Conservation (phyloP, 1,139 yeast species). For the Yamadazyma mexicana region DNA sequence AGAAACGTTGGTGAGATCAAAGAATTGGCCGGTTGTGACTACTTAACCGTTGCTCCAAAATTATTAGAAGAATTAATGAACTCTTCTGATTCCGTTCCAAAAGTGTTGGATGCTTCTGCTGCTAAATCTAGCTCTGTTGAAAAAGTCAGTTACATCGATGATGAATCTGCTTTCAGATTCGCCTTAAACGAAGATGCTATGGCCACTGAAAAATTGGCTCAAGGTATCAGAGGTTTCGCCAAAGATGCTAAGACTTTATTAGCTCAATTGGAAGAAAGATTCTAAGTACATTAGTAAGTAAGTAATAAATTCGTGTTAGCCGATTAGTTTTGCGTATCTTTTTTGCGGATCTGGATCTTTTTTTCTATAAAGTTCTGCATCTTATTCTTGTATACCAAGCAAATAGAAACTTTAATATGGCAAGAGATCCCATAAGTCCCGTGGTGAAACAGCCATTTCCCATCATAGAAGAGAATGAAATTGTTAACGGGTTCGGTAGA, state of each 20-base stretch:
- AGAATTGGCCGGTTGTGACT: slow-evolving; percentile 97
- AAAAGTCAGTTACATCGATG: slow-evolving; percentile 79
- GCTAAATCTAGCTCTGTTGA: slow-evolving; percentile 51
- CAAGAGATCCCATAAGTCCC: slow-evolving; percentile 25
- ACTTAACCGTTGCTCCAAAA: slow-evolving; percentile 91
- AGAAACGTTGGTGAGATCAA: slow-evolving; percentile 96
- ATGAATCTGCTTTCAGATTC: slow-evolving; percentile 91
- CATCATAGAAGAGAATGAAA: slow-evolving; percentile 50
- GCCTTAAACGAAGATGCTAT: slow-evolving; percentile 92
- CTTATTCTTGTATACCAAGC: too few relatives aligned
- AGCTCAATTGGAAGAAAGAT: slow-evolving; percentile 73
- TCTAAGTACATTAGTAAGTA: slow-evolving; percentile 30
- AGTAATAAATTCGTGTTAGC: not conserved
- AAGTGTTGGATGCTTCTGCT: slow-evolving; percentile 68
- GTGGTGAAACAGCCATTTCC: slow-evolving; percentile 61
- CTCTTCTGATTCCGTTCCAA: slow-evolving; percentile 78
- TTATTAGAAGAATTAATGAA: slow-evolving; percentile 85
- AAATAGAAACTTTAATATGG: not conserved
- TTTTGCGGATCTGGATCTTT: too few relatives aligned
- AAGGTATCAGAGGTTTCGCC: slow-evolving; percentile 97
- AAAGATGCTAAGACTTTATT: slow-evolving; percentile 89
- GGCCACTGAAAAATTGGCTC: slow-evolving; percentile 97
- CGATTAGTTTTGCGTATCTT: too few relatives aligned
- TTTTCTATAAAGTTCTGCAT: too few relatives aligned
- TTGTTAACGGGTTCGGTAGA: slow-evolving; percentile 90